Base-by-base conservation (phyloP, 2,329 filamentous ascomycete species). In the Emmonsia crescens region DNA sequence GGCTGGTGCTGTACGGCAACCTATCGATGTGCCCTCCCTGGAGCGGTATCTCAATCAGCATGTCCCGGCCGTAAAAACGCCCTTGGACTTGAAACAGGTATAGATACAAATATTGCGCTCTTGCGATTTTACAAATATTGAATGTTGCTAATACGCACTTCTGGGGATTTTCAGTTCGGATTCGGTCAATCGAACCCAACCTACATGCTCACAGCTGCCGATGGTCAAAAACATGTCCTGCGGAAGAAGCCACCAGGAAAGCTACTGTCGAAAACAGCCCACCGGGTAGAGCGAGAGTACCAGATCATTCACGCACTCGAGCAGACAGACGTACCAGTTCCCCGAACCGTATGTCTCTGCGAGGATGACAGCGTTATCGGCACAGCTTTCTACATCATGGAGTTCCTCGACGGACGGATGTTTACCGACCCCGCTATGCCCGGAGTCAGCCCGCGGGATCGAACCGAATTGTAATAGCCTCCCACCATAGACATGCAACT, bases 161-260 rank as follows among this genome's bases (percentile, higher is more conserved):
- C n/a, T 38, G 19, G 24, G 33, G 8, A 10, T 60, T 36, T 36
- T 54, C 29, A 97, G 89, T 99, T 97, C 73, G 91, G 92, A 69
- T 97, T 95, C 74, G 94, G 94, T 63, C 94, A 97, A 78, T 96
- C 91, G 62, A 99, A 97, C 74, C 94, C 94, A 52, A 99, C 94
- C 2, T 99, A 97, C 78, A 90, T 93, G 71, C 82, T 97, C 71
- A 96, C 86, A 19, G 86, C 86, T 59, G 80, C 85, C 66, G 81
- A 85, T 72, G 85, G 86, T 59, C 75, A 79, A 67, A 85, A 86
- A 72, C 96, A 87, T 77, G 94, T 99, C 40, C 83, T 97, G 79
- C 90, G 94, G 74, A 97, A 99, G 83, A 97, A 97, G 78, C 94
- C 94, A 0, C 93, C 94, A n/a, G 94, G 94, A 66, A 86, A 88